These are phyloP conservation scores for Yamadazyma kanchanaburiensis DNA, from an alignment of 1,139 yeast genomes.

Conservation along the genomic window DNA sequence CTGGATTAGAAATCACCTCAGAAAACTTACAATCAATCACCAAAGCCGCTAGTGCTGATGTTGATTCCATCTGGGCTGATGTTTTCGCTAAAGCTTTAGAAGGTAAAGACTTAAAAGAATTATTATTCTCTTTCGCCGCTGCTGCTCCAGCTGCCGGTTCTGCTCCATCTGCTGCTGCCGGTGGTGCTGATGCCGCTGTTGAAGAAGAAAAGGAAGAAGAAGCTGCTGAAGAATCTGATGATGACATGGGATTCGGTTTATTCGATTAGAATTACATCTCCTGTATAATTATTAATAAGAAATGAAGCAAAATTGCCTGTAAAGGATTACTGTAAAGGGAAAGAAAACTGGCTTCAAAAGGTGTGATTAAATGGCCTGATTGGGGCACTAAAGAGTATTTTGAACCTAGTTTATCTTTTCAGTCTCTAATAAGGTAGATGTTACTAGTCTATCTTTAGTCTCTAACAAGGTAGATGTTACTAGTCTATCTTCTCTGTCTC, in stretches of 20 bases:
- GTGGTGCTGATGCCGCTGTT: conserved; percentile 50
- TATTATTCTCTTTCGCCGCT: conserved; percentile 74
- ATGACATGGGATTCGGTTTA: conserved; percentile 73
- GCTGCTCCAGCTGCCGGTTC: conserved; percentile 41
- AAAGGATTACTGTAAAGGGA: not conserved
- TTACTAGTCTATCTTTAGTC: too few relatives aligned
- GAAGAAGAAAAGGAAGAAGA: conserved; percentile 56
- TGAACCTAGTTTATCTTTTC: too few relatives aligned
- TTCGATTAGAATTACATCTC: conserved; percentile 36
- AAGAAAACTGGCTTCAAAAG: too few relatives aligned
- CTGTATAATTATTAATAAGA: conserved; percentile 10
- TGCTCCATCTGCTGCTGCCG: conserved; percentile 58
- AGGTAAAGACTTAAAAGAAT: conserved; percentile 93
- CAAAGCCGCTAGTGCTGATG: conserved; percentile 86
- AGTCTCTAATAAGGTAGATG: too few relatives aligned
- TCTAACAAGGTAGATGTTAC: too few relatives aligned
- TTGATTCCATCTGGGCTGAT: conserved; percentile 91
- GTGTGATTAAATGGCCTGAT: too few relatives aligned
- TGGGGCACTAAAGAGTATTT: too few relatives aligned
- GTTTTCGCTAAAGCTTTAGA: conserved; percentile 95
- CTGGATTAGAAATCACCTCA: conserved; percentile 91
- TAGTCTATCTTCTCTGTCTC: too few relatives aligned
- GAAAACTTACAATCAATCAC: conserved; percentile 85
- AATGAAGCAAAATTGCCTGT: too few relatives aligned
- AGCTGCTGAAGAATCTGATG: conserved; percentile 70